phyloP scores from a whole-genome alignment of 2,329 filamentous ascomycete species.

The Paramyrothecium roridum region DNA sequence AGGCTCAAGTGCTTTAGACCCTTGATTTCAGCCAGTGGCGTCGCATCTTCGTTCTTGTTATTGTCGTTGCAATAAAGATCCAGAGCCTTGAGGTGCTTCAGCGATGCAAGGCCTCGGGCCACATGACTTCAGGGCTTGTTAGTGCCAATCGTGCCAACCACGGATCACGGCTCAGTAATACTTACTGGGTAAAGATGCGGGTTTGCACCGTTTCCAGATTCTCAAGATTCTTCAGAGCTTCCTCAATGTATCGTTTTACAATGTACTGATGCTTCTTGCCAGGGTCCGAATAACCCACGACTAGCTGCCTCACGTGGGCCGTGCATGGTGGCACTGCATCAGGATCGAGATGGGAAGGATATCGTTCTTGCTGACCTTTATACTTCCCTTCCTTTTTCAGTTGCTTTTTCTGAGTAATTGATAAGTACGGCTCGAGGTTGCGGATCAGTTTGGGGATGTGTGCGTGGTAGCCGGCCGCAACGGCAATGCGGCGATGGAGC shows the following conservation, averaged over 20 bases:
- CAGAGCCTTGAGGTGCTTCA: slow-evolving; percentile 10
- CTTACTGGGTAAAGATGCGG: slow-evolving; percentile 8
- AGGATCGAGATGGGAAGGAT: slow-evolving; percentile 1
- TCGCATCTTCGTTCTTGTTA: not conserved
- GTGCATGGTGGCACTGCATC: slow-evolving; percentile 5
- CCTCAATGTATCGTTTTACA: slow-evolving; percentile 12
- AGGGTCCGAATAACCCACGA: slow-evolving; percentile 4
- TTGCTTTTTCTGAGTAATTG: slow-evolving; percentile 11
- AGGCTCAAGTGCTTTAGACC: slow-evolving; percentile 11
- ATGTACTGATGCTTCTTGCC: slow-evolving; percentile 9
- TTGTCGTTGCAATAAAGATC: not conserved
- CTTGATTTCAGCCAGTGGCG: slow-evolving; percentile 5
- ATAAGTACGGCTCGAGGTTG: slow-evolving; percentile 10
- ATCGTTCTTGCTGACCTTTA: slow-evolving; percentile 11
- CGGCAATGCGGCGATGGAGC: slow-evolving; percentile 9
- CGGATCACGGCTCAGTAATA: too few species aligned
- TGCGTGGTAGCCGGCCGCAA: slow-evolving; percentile 5
- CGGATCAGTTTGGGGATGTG: slow-evolving; percentile 15
- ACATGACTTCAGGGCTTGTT: slow-evolving; percentile 7
- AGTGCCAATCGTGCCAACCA: not conserved
- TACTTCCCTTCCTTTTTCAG: slow-evolving; percentile 12
- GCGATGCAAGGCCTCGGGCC: slow-evolving; percentile 5
- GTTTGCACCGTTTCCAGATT: slow-evolving; percentile 14
- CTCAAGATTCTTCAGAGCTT: slow-evolving; percentile 7
- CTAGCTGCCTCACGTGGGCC: slow-evolving; percentile 6